Percentiles rank a stretch among this genome's conserved stretches.
These are phyloP conservation scores for Catharanthus roseus DNA, from an alignment of 257 asterid genomes.

Conservation along the genomic window DNA sequence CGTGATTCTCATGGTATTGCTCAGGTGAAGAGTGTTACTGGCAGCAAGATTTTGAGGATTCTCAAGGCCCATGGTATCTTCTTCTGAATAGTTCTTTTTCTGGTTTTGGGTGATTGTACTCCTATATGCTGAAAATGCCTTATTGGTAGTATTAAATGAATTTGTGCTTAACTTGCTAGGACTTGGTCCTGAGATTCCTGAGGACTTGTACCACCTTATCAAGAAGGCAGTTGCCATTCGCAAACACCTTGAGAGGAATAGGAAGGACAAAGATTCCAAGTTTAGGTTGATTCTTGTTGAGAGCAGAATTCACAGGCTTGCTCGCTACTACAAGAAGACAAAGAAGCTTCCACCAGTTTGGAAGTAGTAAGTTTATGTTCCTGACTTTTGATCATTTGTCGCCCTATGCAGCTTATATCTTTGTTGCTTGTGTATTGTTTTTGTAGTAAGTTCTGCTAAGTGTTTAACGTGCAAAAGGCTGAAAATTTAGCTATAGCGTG, in stretches of 20 bases:
- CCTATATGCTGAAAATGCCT: not conserved
- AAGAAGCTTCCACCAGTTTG: constrained; percentile 45
- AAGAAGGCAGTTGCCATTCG: constrained; percentile 45
- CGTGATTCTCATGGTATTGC: constrained; percentile 47
- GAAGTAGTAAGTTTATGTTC: constrained; percentile 29
- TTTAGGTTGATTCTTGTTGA: constrained; percentile 41
- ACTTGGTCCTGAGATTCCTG: constrained; percentile 40
- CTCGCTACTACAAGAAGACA: constrained; percentile 42
- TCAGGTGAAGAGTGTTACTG: constrained; percentile 39
- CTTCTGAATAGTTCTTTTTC: not conserved
- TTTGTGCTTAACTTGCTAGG: constrained; percentile 11
- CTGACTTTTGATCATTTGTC: not conserved
- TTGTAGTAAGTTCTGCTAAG: not conserved
- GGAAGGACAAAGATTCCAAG: constrained; percentile 40
- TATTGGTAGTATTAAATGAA: not conserved
- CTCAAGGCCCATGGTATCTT: constrained; percentile 34
- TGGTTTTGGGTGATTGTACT: not conserved
- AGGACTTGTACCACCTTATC: constrained; percentile 36
- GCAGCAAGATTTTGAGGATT: constrained; percentile 34
- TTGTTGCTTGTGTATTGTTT: too few relatives aligned
- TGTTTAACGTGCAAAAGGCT: not conserved
- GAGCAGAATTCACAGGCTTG: constrained; percentile 40
- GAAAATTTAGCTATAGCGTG: not conserved
- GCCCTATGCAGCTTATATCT: not conserved
- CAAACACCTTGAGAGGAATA: constrained; percentile 39